Base-by-base conservation (phyloP, 208 protist species). In the Wallacemonas sp. region DNA sequence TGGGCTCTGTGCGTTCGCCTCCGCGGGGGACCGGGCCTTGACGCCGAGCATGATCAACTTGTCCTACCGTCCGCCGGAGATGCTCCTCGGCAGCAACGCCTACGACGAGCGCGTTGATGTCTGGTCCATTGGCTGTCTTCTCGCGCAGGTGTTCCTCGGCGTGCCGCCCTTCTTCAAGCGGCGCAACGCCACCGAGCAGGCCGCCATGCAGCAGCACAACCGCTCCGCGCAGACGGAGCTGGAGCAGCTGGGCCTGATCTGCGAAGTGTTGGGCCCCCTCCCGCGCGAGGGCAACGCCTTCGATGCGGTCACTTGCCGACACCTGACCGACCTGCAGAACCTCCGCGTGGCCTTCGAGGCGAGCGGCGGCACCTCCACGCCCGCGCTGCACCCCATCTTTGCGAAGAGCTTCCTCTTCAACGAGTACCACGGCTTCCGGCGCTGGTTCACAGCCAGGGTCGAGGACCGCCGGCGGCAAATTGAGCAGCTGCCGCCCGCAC, bases 11-110 rank as follows among this genome's bases (percentile, higher is more conserved):
- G 89, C 76, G 25, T 93, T 93, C 66, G 73, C 65, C 26, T 61
- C 69, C 20, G 67, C 57, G 3, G 80, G 74, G 5, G 42, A 65
- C 22, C 76, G 76, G 26, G 77, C 74, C 29, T 63, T 89, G 49
- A 97, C 94, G n/a, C 94, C 87, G 20, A 92, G 91, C 65, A 96
- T 98, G 59, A 93, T 97, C 48, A 98, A 97, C n/a, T 76, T 98
- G 25, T 92, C 91, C 73, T 99, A 98, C 74, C 82, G 96, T 3
- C 91, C 97, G 8, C 96, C 96, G n/a, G 97, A 99, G 76, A 96
- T 99, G 84, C 76, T 98, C 11, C 81, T 98, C 28, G 95, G 96
- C 18, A 79, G 74, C 26, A 76, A 64, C 25, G 57, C 71, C 32
- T 98, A 98, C 79, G 86, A 89, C 57, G 76, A 74, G 18, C 89